Evolutionary conservation across 768 basidiomycete species (phyloP).

Genomic region (Rhodotorula graminis): DNA sequence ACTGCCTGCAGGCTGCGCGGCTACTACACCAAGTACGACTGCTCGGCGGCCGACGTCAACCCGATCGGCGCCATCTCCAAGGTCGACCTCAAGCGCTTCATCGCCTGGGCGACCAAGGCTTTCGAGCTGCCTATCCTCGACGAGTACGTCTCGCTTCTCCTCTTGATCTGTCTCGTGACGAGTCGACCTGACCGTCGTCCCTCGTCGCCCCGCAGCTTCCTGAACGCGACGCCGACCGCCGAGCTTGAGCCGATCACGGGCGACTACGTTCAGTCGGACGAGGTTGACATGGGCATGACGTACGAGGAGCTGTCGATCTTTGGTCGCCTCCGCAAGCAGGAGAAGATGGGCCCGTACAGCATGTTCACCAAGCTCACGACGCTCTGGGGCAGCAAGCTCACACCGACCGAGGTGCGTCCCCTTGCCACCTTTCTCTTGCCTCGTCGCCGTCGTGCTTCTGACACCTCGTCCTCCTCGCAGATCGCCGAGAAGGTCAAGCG

Average conservation of each 20-base stretch:
- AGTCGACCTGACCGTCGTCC: background rate
- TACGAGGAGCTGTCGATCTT: constrained; percentile 83
- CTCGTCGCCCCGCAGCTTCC: constrained; percentile 58
- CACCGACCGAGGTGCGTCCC: constrained; percentile 66
- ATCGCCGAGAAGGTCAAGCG: constrained; percentile 95
- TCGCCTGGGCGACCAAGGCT: constrained; percentile 68
- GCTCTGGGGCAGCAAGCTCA: constrained; percentile 83
- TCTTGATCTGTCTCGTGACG: background rate
- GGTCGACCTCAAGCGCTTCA: constrained; percentile 93
- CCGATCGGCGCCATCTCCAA: constrained; percentile 98
- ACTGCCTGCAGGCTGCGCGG: constrained; percentile 75
- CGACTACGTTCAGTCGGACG: constrained; percentile 90
- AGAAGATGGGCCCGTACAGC: constrained; percentile 96
- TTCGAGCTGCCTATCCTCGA: constrained; percentile 81
- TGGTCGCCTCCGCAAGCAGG: constrained; percentile 86
- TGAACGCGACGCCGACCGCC: constrained; percentile 87
- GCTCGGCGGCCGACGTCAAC: constrained; percentile 89
- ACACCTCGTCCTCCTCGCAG: constrained; percentile 49
- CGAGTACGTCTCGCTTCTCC: constrained; percentile 53
- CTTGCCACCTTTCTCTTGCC: background rate
- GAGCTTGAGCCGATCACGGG: constrained; percentile 94
- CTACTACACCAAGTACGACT: constrained; percentile 97
- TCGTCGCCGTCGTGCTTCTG: background rate
- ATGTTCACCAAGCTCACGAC: constrained; percentile 92
- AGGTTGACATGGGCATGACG: constrained; percentile 82